Evolutionary conservation across 2,329 filamentous ascomycete genomes (phyloP).

Genomic region (Penicillium sp.): DNA sequence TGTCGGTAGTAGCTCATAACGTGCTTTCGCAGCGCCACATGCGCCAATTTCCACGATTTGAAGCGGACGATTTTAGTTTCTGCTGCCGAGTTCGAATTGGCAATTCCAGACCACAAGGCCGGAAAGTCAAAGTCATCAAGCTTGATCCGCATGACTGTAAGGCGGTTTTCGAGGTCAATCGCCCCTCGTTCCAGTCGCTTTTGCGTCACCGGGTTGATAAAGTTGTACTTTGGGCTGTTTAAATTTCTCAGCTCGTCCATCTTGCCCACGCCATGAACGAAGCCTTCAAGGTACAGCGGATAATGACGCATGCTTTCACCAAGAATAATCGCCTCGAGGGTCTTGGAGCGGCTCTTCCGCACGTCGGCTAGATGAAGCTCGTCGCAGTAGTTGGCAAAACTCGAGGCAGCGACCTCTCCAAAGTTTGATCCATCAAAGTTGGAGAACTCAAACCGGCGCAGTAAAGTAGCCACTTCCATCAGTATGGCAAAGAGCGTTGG

Average conservation of each 20-base stretch:
- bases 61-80: constrained; percentile 78
- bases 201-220: constrained; percentile 67
- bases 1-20: constrained; percentile 66
- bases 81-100: constrained; percentile 71
- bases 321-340: constrained; percentile 80
- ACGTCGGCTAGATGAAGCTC: constrained; percentile 76
- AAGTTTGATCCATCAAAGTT: constrained; percentile 62
- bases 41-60: constrained; percentile 75
- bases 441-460: constrained; percentile 57
- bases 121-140: constrained; percentile 91
- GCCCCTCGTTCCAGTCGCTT: constrained; percentile 79
- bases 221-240: constrained; percentile 63
- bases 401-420: constrained; percentile 55
- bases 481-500: constrained; percentile 58
- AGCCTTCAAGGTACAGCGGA: constrained; percentile 83
- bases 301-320: constrained; percentile 81
- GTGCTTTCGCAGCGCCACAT: constrained; percentile 70
- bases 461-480: constrained; percentile 55
- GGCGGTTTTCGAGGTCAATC: constrained; percentile 71
- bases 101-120: constrained; percentile 80
- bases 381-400: constrained; percentile 62
- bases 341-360: constrained; percentile 78
- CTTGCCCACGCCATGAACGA: constrained; percentile 85
- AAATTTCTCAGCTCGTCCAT: constrained; percentile 68
- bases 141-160: constrained; percentile 65